phyloP scores from a whole-genome alignment of 805 yeast species.

The Metschnikowia reukaufii region DNA sequence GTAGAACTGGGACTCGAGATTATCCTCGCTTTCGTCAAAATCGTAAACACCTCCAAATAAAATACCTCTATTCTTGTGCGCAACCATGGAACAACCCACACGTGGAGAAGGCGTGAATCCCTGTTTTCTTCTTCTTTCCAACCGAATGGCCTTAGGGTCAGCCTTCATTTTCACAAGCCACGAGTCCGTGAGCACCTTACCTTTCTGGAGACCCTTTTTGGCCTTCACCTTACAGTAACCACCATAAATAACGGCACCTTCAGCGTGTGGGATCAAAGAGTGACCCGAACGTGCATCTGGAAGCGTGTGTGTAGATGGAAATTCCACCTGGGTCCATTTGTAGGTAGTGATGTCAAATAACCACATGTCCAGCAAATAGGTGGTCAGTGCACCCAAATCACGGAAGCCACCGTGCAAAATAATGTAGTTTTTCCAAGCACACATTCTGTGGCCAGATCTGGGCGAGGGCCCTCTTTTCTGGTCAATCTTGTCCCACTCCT shows the following conservation, averaged over 20 bases:
- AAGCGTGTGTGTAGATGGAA: slow-evolving; percentile 72
- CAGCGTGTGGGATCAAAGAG: slow-evolving; percentile 73
- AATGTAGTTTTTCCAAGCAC: slow-evolving; percentile 88
- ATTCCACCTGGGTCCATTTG: slow-evolving; percentile 88
- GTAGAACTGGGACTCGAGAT: slow-evolving; percentile 78
- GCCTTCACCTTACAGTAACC: slow-evolving; percentile 95
- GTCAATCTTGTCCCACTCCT: slow-evolving; percentile 90
- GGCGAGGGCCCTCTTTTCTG: slow-evolving; percentile 74
- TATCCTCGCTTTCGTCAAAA: slow-evolving; percentile 92
- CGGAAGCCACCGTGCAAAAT: slow-evolving; percentile 90
- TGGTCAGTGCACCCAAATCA: slow-evolving; percentile 80
- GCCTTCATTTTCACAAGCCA: slow-evolving; percentile 88
- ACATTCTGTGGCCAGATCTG: slow-evolving; percentile 89
- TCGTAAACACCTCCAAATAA: slow-evolving; percentile 96
- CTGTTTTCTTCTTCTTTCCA: slow-evolving; percentile 88
- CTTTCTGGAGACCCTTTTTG: slow-evolving; percentile 82
- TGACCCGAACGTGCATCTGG: slow-evolving; percentile 97
- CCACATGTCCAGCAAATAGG: slow-evolving; percentile 87
- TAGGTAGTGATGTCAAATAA: slow-evolving; percentile 84
- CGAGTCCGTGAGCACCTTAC: slow-evolving; percentile 81
- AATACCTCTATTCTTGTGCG: slow-evolving; percentile 88
- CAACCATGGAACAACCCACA: slow-evolving; percentile 90
- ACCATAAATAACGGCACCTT: slow-evolving; percentile 86
- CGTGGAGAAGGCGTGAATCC: slow-evolving; percentile 90
- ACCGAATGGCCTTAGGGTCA: slow-evolving; percentile 71